Evolutionary conservation across 441 rosid species (phyloP).

Genomic region (Aquilaria agallochum): DNA sequence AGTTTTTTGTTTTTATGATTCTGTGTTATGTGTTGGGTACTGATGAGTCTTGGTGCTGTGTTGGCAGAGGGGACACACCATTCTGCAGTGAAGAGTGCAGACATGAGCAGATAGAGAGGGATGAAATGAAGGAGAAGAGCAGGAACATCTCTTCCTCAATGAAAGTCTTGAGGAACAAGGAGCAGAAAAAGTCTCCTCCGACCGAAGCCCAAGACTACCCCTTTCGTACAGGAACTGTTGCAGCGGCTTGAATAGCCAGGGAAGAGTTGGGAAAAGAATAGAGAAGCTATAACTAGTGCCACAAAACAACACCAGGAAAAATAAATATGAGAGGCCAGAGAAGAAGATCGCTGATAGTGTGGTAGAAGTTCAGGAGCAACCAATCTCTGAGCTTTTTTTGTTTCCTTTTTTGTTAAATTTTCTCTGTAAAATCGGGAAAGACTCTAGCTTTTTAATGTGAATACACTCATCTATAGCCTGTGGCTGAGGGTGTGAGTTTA

Average conservation of each 20-base stretch:
- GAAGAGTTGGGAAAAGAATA: too few relatives aligned
- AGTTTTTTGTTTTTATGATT: too few relatives aligned
- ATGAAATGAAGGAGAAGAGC: slow-evolving; percentile 37
- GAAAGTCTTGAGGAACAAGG: slow-evolving; percentile 48
- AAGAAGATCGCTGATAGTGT: slow-evolving; percentile 23
- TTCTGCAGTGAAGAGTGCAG: slow-evolving; percentile 53
- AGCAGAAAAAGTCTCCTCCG: slow-evolving; percentile 48
- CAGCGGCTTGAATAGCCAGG: slow-evolving; percentile 34
- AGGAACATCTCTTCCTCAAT: slow-evolving; percentile 44
- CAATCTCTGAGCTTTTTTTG: neutral
- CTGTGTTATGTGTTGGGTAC: neutral
- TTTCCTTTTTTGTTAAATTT: too few relatives aligned
- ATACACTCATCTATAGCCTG: neutral
- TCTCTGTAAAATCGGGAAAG: too few relatives aligned
- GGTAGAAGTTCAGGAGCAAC: neutral
- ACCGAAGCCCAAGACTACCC: slow-evolving; percentile 29
- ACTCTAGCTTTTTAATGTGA: slow-evolving; percentile 6
- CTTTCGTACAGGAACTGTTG: slow-evolving; percentile 42
- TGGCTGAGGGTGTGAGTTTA: too few relatives aligned
- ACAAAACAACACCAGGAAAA: too few relatives aligned
- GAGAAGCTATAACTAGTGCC: neutral
- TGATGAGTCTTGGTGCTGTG: neutral
- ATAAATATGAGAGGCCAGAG: too few relatives aligned
- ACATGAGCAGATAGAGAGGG: slow-evolving; percentile 34
- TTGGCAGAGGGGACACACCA: slow-evolving; percentile 43